These are phyloP conservation scores for Flaveria floridana DNA, from an alignment of 140 eudicot species.

Conservation along the genomic window DNA sequence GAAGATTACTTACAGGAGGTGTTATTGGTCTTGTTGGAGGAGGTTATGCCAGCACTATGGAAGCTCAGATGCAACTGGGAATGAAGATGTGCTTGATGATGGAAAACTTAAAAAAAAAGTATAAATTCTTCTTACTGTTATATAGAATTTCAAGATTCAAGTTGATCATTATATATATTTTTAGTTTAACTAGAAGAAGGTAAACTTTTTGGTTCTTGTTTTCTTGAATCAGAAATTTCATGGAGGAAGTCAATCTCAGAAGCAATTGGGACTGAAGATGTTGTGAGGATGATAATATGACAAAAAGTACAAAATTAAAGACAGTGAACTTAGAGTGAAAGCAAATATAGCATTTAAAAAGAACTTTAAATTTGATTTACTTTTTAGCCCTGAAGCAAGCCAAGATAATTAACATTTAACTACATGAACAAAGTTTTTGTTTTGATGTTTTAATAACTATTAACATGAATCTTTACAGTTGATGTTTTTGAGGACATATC, in stretches of 20 bases:
- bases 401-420: too few relatives aligned
- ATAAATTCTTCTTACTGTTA: background rate
- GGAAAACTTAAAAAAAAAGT: constrained; percentile 16
- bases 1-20: too few relatives aligned
- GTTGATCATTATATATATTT: constrained; percentile 14
- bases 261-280: constrained; percentile 26
- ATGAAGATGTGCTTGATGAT: constrained; percentile 27
- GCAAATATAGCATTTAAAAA: too few relatives aligned
- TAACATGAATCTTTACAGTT: too few relatives aligned
- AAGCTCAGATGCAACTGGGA: constrained; percentile 19
- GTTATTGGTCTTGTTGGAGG: too few relatives aligned
- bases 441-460: too few relatives aligned
- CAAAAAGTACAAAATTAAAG: constrained; percentile 21
- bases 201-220: constrained; percentile 1
- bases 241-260: constrained; percentile 29
- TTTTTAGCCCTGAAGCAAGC: too few relatives aligned
- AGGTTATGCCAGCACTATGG: too few relatives aligned
- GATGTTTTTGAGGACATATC: too few relatives aligned
- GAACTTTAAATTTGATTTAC: too few relatives aligned
- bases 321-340: too few relatives aligned
- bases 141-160: constrained; percentile 18
- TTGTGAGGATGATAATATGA: background rate
- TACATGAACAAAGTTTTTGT: too few relatives aligned
- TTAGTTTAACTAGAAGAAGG: background rate
- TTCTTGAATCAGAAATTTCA: constrained; percentile 32